A percentile compares a stretch with the other conserved stretches of the same genome.
phyloP scores from a whole-genome alignment of 2,329 filamentous ascomycete species.

The Nemania diffusa region DNA sequence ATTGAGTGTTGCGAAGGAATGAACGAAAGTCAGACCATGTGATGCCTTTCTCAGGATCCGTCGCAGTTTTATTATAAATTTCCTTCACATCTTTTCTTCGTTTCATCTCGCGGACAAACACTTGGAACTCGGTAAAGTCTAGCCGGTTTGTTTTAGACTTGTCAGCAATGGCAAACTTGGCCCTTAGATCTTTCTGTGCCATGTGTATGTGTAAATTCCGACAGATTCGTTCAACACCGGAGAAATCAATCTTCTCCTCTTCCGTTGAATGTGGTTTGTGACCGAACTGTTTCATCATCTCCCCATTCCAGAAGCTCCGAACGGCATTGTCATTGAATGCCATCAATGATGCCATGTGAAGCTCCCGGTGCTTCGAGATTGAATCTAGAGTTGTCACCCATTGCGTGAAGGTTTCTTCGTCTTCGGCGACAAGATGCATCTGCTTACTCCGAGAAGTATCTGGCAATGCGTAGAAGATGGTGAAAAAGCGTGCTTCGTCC shows the following conservation, averaged over 20 bases:
- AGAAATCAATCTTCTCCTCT: slow-evolving; percentile 79
- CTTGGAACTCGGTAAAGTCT: slow-evolving; percentile 82
- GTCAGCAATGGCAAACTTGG: slow-evolving; percentile 80
- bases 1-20: slow-evolving; percentile 80
- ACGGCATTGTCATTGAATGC: slow-evolving; percentile 86
- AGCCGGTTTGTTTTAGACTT: slow-evolving; percentile 71
- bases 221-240: slow-evolving; percentile 84
- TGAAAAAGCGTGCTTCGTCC: slow-evolving; percentile 82
- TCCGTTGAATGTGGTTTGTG: slow-evolving; percentile 62
- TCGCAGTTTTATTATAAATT: slow-evolving; percentile 73
- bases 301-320: slow-evolving; percentile 83
- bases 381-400: slow-evolving; percentile 89
- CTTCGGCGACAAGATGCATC: slow-evolving; percentile 86
- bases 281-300: slow-evolving; percentile 77
- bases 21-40: slow-evolving; percentile 76
- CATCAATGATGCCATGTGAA: slow-evolving; percentile 89
- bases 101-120: slow-evolving; percentile 85
- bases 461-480: slow-evolving; percentile 84
- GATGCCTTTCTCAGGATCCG: slow-evolving; percentile 71
- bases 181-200: slow-evolving; percentile 76
- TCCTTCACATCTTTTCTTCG: slow-evolving; percentile 81
- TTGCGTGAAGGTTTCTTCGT: slow-evolving; percentile 74
- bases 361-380: slow-evolving; percentile 86
- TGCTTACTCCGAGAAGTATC: slow-evolving; percentile 85
- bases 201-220: slow-evolving; percentile 93